Evolutionary conservation across 2,329 filamentous ascomycete species (phyloP), one percentile per base, ranked within the genome.

Genomic region (Monilinia laxa): DNA sequence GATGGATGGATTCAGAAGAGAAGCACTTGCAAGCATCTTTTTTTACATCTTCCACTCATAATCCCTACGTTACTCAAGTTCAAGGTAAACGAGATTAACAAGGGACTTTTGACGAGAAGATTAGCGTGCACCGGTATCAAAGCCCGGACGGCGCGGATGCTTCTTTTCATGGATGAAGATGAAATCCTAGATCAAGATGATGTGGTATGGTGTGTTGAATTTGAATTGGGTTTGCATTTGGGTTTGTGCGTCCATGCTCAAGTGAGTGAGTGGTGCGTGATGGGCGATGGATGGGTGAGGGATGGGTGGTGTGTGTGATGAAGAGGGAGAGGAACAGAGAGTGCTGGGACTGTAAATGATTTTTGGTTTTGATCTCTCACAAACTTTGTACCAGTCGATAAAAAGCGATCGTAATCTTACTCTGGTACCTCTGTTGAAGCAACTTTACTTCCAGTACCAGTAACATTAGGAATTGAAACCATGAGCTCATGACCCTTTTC

Each of bases 21-120:
- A 49, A 23, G 57, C 57, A 59, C 57, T 49, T 49, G 57, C 57
- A 59, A 23, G 57, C 57, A 59, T 59, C 57, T n/a, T 59, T 18
- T 14, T 16, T 35, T 18, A 25, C 42, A 49, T n/a, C 57, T 23
- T 11, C 42, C 57, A 59, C 45, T 59, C 42, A 59, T 11, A 47
- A 59, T 59, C 57, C 57, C 42, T 59, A 59, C 57, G 42, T 35
- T 59, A 16, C 57, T 35, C 57, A 9, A 14, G 4, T 3, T 40
- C 11, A 14, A 35, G 16, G 57, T 3, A 49, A 59, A 49, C 42
- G 57, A 60, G 57, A 60, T 51, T n/a, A 28, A 20, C 45, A 18
- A 60, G 57, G 57, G 57, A 49, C 57, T 18, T 49, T 59, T 47
- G n/a, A n/a, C 20, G 57, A 59, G 42, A 20, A 49, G 31, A 18